phyloP scores from a whole-genome alignment of 2,329 filamentous ascomycete species.

The Clarireedia hainanense region DNA sequence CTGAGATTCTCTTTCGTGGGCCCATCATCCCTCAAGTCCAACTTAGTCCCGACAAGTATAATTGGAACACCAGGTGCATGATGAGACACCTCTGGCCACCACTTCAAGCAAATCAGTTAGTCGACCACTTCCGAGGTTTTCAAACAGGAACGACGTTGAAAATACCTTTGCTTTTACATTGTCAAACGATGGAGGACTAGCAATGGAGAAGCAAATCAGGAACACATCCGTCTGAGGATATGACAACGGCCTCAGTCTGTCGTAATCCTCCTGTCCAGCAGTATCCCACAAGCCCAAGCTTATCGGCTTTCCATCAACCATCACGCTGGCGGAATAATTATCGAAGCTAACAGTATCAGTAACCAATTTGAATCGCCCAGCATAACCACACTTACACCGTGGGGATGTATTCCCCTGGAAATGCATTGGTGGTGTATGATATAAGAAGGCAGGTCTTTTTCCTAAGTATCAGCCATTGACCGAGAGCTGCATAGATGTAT shows the following conservation, averaged over 20 bases:
- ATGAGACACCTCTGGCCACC: slow-evolving; percentile 96
- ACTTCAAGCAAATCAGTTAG: slow-evolving; percentile 44
- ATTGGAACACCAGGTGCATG: slow-evolving; percentile 93
- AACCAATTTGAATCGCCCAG: background rate
- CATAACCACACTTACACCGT: slow-evolving; percentile 63
- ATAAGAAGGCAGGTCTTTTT: slow-evolving; percentile 95
- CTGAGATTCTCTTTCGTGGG: slow-evolving; percentile 74
- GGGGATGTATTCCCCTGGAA: slow-evolving; percentile 99
- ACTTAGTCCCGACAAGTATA: slow-evolving; percentile 93
- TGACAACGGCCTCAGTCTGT: slow-evolving; percentile 85
- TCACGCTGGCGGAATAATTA: slow-evolving; percentile 98
- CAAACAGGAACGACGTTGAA: slow-evolving; percentile 8
- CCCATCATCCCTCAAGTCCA: slow-evolving; percentile 87
- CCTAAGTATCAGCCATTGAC: slow-evolving; percentile 5
- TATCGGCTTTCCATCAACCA: slow-evolving; percentile 97
- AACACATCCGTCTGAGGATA: slow-evolving; percentile 99
- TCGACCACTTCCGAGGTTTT: slow-evolving; percentile 1
- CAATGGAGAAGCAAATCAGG: slow-evolving; percentile 96
- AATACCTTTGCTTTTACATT: slow-evolving; percentile 97
- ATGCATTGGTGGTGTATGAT: slow-evolving; percentile 98
- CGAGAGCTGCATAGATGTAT: background rate
- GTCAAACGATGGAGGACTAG: slow-evolving; percentile 95
- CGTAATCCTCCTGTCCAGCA: slow-evolving; percentile 97
- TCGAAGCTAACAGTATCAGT: slow-evolving; percentile 61
- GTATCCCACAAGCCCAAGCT: slow-evolving; percentile 98